Conservation (phyloP, 768 basidiomycete species). For the Mrakia blollopis region DNA sequence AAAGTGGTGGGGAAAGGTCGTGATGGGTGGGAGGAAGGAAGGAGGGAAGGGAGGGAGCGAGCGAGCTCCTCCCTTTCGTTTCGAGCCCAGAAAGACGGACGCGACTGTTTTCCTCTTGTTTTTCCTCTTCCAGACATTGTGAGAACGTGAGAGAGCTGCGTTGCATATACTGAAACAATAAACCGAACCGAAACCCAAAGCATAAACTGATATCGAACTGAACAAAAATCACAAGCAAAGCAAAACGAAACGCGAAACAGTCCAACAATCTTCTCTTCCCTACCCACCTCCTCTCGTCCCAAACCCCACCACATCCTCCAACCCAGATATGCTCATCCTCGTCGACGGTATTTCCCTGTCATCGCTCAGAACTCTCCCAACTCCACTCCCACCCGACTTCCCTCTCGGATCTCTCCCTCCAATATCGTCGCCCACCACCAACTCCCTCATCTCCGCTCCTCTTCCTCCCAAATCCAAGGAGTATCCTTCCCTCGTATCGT, state of each 20-base stretch:
- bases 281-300: not conserved
- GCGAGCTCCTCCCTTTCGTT: not conserved
- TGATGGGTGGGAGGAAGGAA: not conserved
- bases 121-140: too few species aligned
- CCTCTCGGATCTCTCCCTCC: not conserved
- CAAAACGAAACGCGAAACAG: not conserved
- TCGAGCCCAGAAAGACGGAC: too few species aligned
- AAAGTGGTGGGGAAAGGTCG: not conserved
- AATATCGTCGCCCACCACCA: not conserved
- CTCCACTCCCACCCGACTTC: not conserved
- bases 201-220: not conserved
- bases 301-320: slow-evolving; percentile 13
- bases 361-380: not conserved
- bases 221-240: not conserved
- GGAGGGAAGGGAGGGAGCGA: not conserved
- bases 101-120: too few species aligned
- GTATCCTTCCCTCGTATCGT: slow-evolving; percentile 1
- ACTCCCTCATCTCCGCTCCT: not conserved
- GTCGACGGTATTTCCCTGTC: not conserved
- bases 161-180: too few species aligned
- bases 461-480: not conserved
- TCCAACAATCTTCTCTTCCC: not conserved
- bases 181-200: too few species aligned
- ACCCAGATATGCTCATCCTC: slow-evolving; percentile 15
- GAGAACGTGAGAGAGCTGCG: too few species aligned